Base-by-base conservation (phyloP, 176 grass and related monocot genomes). In the Elymus sibiricus region DNA sequence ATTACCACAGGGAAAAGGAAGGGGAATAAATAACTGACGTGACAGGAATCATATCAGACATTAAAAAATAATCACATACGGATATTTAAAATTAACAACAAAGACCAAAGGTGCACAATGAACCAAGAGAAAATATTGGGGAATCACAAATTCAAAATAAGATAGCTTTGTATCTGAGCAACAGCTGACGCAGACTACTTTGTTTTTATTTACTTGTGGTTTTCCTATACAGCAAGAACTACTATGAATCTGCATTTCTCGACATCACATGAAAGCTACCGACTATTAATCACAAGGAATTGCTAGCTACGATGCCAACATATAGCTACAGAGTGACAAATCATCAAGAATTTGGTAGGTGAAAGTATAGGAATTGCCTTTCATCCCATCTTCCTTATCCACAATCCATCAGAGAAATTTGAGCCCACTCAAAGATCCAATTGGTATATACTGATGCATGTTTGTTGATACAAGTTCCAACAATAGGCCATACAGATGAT, bases 391-490 rank as follows among this genome's bases (percentile, higher is more conserved):
- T 64, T 74, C 81, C 71, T 42, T 58, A 78, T 61, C 39, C 11
- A 28, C 4, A 68, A 15, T 63, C 24, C 74, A 72, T 83, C 39
- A 79, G 60, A 69, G 21, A 25, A 81, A 53, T 11, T 72, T 79
- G 64, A 71, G 8, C 28, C 74, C 17, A 84, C 28, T 67, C 53
- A 31, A 42, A 74, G 27, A 73, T 72, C 4, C 37, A 46, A 70
- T 53, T 55, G 56, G 66, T 64, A 72, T 39, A 79, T 72, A 75
- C 5, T 40, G 31, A 80, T 60, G 69, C 77, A 80, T 9, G 74
- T 62, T 71, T 84, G 31, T 32, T 76, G 59, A 53, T 55, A 32
- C 70, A 89, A 76, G 74, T 65, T 76, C 34, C 76, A 76, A 85
- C 24, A 79, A 85, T 59, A 74, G 11, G 64, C 11, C 32, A 25